A percentile compares a stretch with the other conserved stretches of the same genome.
These are phyloP conservation scores for Paulownia fortunei DNA, from an alignment of 257 asterid genomes.

Conservation along the genomic window DNA sequence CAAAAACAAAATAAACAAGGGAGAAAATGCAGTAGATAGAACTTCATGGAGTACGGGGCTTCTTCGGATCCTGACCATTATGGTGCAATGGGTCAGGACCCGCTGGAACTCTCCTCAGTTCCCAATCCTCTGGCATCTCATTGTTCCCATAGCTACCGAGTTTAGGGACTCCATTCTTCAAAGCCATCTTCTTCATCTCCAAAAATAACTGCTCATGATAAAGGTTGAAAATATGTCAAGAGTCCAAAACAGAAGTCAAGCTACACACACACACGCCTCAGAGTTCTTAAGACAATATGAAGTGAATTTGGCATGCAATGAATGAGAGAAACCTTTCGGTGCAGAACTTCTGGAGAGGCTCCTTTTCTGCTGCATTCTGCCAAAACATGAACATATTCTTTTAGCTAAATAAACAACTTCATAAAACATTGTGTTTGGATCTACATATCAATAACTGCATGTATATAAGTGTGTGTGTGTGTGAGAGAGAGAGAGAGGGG, in stretches of 20 bases:
- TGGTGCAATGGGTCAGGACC: conserved; percentile 81
- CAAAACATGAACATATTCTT: neutral
- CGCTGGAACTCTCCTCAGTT: conserved; percentile 65
- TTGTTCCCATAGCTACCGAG: conserved; percentile 21
- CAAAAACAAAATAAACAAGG: neutral
- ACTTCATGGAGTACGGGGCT: conserved; percentile 57
- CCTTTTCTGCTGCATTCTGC: conserved; percentile 55
- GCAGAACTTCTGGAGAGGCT: conserved; percentile 28
- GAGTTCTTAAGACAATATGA: neutral
- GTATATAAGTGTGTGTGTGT: neutral
- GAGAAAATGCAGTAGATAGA: neutral
- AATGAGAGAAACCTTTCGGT: conserved; percentile 39
- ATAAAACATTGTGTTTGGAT: neutral
- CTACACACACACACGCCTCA: neutral
- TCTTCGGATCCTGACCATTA: conserved; percentile 52
- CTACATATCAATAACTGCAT: neutral
- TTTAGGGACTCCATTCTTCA: conserved; percentile 35
- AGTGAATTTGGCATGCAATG: neutral
- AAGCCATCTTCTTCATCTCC: conserved; percentile 47
- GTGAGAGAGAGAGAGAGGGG: neutral
- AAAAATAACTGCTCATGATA: conserved; percentile 38
- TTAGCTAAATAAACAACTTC: neutral
- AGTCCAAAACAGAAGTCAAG: neutral
- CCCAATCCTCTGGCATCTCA: conserved; percentile 53
- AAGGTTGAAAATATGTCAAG: neutral